Evolutionary conservation across 1,139 yeast genomes (phyloP).

Genomic region (Geotrichum phurueaensis): DNA sequence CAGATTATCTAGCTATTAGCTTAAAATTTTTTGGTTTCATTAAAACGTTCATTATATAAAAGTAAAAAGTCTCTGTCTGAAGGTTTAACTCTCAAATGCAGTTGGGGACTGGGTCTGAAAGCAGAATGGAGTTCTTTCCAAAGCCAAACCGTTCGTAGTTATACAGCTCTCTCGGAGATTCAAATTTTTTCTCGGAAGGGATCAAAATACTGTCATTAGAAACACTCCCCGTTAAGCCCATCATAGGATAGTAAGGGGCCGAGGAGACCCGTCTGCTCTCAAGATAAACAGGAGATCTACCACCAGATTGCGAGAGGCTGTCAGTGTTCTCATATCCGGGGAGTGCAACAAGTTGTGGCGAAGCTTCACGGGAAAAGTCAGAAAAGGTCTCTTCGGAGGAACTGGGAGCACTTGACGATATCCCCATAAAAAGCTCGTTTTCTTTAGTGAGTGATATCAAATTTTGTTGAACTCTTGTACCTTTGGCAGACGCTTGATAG

Average conservation of each 20-base stretch:
- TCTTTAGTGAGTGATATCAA: background rate
- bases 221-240: background rate
- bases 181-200: background rate
- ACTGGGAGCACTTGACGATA: conserved; percentile 1
- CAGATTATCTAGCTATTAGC: no score
- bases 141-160: background rate
- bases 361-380: conserved; percentile 7
- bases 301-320: background rate
- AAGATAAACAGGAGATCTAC: background rate
- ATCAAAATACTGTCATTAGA: background rate
- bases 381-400: conserved; percentile 6
- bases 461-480: background rate
- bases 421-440: background rate
- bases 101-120: background rate
- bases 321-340: background rate
- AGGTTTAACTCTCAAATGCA: background rate
- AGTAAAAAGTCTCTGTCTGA: background rate
- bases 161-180: background rate
- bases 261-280: background rate
- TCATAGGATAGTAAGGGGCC: background rate
- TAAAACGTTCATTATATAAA: background rate
- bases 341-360: conserved; percentile 4
- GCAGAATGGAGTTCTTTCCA: background rate
- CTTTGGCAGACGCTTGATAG: background rate
- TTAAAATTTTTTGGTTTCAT: background rate